These are phyloP conservation scores for Phytophthora citricola DNA, from an alignment of 352 stramenopile genomes.

Conservation along the genomic window DNA sequence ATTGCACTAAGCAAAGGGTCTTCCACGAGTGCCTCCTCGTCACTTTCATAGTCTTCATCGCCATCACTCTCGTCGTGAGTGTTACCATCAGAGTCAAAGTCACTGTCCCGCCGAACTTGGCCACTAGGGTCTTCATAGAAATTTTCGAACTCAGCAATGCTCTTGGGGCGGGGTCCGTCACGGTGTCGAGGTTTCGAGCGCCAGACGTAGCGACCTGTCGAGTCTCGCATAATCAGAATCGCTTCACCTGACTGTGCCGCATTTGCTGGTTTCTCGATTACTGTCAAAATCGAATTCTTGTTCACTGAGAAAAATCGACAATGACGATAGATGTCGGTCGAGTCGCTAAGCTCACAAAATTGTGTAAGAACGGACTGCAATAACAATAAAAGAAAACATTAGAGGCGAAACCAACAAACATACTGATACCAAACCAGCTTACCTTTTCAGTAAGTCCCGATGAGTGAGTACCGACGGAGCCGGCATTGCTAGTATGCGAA, in stretches of 20 bases:
- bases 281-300: slow-evolving; percentile 79
- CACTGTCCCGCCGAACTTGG: slow-evolving; percentile 22
- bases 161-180: slow-evolving; percentile 61
- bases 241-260: slow-evolving; percentile 52
- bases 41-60: slow-evolving; percentile 42
- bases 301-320: slow-evolving; percentile 87
- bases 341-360: slow-evolving; percentile 56
- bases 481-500: slow-evolving; percentile 56
- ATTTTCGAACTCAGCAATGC: slow-evolving; percentile 67
- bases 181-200: slow-evolving; percentile 72
- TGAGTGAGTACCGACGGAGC: slow-evolving; percentile 48
- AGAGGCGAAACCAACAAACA: slow-evolving; percentile 3
- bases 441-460: slow-evolving; percentile 73
- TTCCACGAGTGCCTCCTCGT: slow-evolving; percentile 30
- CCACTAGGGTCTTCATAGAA: slow-evolving; percentile 49
- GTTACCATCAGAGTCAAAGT: slow-evolving; percentile 35
- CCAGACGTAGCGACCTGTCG: slow-evolving; percentile 82
- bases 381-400: slow-evolving; percentile 15
- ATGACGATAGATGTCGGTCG: slow-evolving; percentile 49
- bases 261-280: slow-evolving; percentile 78
- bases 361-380: slow-evolving; percentile 60
- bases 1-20: slow-evolving; percentile 77
- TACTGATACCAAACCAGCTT: neutral
- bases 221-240: slow-evolving; percentile 82
- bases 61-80: slow-evolving; percentile 35